Evolutionary conservation across 805 yeast genomes (phyloP), one percentile per base, ranked within the genome.

Genomic region (Saturnispora bothae): DNA sequence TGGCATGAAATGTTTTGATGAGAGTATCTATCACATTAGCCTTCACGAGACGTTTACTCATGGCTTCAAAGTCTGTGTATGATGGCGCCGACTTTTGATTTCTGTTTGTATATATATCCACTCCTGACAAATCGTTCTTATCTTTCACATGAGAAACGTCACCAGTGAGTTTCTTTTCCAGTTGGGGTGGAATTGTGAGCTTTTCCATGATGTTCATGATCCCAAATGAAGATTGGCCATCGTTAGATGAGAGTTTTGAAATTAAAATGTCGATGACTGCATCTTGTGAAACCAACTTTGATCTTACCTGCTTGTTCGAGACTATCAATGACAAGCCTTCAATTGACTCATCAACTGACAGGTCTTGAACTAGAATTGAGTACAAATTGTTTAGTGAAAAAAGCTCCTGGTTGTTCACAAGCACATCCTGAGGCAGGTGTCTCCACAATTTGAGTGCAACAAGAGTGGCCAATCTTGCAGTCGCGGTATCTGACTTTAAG

Each of bases 401-500:
- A 3, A 66, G 34, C 5, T 52, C 49, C 10, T 51, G 33, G 20
- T 52, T 46, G n/a, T 54, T 59, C 25, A 49, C 41, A 4, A 56
- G 21, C 7, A 41, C 19, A 25, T 53, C 57, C 18, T 63, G 52
- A 30, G 66, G 61, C 0, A 70, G 54, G 39, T 68, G 63, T 36
- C 68, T 66, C 82, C 82, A 76, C 3, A 74, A 54, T 51, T 78
- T 78, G 5, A 73, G 56, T n/a, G 29, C 22, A 8, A 38, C 28
- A 12, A 38, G 23, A 5, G 32, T 13, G 5, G 36, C 15, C 0
- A 76, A 57, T 10, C 64, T 22, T 13, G 39, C 34, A 3, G 7
- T 15, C 17, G 16, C 14, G 8, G 8, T n/a, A 45, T 45, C 9
- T 66, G 40, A 0, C 69, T 66, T 28, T 54, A 51, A 18, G 13